phyloP scores from a whole-genome alignment of 805 yeast species.

The Yamadazyma phyllophila region DNA sequence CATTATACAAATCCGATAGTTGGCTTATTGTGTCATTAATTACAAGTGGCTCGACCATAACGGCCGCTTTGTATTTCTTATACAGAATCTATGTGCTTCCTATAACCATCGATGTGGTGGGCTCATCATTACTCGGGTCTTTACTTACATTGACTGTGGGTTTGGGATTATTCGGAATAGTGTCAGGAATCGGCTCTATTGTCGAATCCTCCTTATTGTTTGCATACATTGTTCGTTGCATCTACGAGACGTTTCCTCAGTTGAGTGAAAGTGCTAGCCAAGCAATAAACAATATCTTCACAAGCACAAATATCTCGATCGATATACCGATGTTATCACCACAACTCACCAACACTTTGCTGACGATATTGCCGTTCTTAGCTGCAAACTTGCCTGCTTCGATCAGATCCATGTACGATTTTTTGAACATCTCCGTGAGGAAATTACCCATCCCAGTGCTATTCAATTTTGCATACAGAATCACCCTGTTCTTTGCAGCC shows the following conservation, averaged over 20 bases:
- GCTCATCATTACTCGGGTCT: slow-evolving; percentile 85
- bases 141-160: slow-evolving; percentile 73
- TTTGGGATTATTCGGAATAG: slow-evolving; percentile 78
- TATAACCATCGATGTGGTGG: slow-evolving; percentile 61
- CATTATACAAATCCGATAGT: slow-evolving; percentile 59
- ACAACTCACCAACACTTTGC: slow-evolving; percentile 31
- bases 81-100: slow-evolving; percentile 81
- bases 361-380: slow-evolving; percentile 40
- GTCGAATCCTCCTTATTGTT: slow-evolving; percentile 82
- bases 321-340: slow-evolving; percentile 33
- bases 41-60: slow-evolving; percentile 69
- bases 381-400: slow-evolving; percentile 55
- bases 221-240: slow-evolving; percentile 88
- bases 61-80: slow-evolving; percentile 74
- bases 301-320: slow-evolving; percentile 11
- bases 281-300: slow-evolving; percentile 15
- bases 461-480: slow-evolving; percentile 78
- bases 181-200: slow-evolving; percentile 83
- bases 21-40: slow-evolving; percentile 77
- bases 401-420: slow-evolving; percentile 54
- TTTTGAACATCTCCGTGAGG: slow-evolving; percentile 47
- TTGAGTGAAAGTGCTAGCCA: slow-evolving; percentile 52
- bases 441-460: slow-evolving; percentile 80
- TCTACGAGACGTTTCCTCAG: slow-evolving; percentile 90
- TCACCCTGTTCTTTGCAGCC: slow-evolving; percentile 85